Base-by-base conservation (phyloP, 805 yeast genomes). In the Cyberlindnera mississippiensis region DNA sequence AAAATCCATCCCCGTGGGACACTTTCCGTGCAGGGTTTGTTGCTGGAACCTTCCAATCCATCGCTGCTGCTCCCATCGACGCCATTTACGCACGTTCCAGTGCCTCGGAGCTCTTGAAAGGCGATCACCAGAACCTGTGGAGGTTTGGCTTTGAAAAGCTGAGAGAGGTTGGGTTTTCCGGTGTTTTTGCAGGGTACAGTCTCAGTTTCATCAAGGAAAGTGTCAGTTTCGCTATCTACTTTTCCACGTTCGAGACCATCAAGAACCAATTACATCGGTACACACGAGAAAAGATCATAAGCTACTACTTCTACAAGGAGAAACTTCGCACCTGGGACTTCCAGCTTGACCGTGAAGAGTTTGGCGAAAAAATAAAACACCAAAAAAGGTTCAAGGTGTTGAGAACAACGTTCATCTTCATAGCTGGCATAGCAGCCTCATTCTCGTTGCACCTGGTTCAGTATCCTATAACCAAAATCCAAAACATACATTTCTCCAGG, bases 41-140 rank as follows among this genome's bases (percentile, higher is more conserved):
- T 0, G 96, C 96, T 0, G 97, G 97, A 2, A 78, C 82, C 0
- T 78, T 80, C 18, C 96, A 93, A 53, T 84, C 95, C n/a, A 64
- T 87, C 14, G 90, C 87, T 1, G 96, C 96, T 2, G 91, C 96
- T 2, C 98, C 98, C 0, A 71, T 91, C 4, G 97, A 91, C 63
- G 96, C 97, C 7, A 78, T 91, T 3, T 85, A 83, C 56, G 78
- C 95, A 2, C 71, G 97, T 50, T 85, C 90, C 49, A 73, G 80
- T 2, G 82, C 87, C 5, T 76, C 83, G 10, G 96, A 88, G 50
- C 64, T 90, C 40, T 62, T 87, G 13, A 72, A 75, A 39, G 85
- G 88, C 6, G 70, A 73, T 26, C 81, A 85, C 61, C 75, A 75
- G 44, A 83, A 83, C 44, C 60, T 90, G 42, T 87, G 96, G 95